A percentile compares a stretch with the other conserved stretches of the same genome.
Evolutionary conservation across 495 filamentous ascomycete genomes (phyloP).

Genomic region (Penicillium fimorum): DNA sequence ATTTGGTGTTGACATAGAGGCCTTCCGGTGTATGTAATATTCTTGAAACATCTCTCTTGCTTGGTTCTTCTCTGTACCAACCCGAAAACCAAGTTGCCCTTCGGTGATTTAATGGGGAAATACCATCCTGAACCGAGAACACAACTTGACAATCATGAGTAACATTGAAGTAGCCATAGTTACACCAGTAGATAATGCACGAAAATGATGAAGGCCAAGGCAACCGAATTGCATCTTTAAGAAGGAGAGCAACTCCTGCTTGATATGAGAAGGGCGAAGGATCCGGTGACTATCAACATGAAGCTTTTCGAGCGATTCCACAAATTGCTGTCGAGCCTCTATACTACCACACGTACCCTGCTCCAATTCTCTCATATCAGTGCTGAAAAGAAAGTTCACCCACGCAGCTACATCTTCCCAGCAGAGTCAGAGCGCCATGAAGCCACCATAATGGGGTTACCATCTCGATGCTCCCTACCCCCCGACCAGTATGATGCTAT

Average conservation of each 20-base stretch:
- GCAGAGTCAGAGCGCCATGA: constrained; percentile 21
- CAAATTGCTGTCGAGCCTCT: neutral
- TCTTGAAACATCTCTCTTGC: neutral
- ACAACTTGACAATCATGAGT: neutral
- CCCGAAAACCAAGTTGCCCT: neutral
- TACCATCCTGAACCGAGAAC: neutral
- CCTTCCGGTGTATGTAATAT: too few species aligned
- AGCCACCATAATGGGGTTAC: constrained; percentile 27
- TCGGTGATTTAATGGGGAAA: neutral
- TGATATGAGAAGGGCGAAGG: neutral
- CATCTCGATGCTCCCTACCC: constrained; percentile 18
- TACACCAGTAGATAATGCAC: constrained; percentile 5
- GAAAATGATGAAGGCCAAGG: neutral
- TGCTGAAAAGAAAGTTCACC: constrained; percentile 5
- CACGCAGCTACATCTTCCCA: constrained; percentile 19
- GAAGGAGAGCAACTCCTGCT: constrained; percentile 2
- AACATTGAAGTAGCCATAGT: constrained; percentile 5
- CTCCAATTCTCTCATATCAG: neutral
- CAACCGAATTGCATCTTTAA: constrained; percentile 5
- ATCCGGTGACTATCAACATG: neutral
- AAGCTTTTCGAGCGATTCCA: constrained; percentile 7
- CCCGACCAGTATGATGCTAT: constrained; percentile 18
- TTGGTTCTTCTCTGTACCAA: neutral
- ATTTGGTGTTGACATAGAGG: neutral
- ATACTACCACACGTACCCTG: neutral